Evolutionary conservation across 768 basidiomycete species (phyloP).

Genomic region (Boletus patriciae): DNA sequence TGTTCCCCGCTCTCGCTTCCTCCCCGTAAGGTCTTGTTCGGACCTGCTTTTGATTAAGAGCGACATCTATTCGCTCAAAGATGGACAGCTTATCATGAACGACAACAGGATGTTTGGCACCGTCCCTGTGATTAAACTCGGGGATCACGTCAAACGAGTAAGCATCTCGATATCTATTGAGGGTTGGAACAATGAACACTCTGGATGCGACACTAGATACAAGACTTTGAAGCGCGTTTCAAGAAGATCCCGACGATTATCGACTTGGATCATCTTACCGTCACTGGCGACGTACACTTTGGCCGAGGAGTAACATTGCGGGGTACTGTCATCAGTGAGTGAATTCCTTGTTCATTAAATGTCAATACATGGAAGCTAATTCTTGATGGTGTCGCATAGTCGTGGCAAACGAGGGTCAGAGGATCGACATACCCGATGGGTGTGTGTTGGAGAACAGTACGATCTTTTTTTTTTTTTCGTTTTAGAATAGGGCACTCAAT

Average conservation of each 20-base stretch:
- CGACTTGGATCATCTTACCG: conserved; percentile 93
- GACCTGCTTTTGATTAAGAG: conserved; percentile 88
- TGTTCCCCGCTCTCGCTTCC: conserved; percentile 91
- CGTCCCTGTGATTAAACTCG: conserved; percentile 95
- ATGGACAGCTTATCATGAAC: conserved; percentile 87
- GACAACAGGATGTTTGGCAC: conserved; percentile 78
- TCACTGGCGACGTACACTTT: conserved; percentile 89
- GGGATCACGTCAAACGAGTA: conserved; percentile 96
- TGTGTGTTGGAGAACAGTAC: conserved; percentile 72
- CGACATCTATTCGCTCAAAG: conserved; percentile 87
- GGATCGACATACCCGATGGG: conserved; percentile 83
- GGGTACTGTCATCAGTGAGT: conserved; percentile 81
- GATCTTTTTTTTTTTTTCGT: not conserved
- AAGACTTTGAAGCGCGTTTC: conserved; percentile 92
- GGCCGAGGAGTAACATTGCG: conserved; percentile 83
- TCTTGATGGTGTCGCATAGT: conserved; percentile 34
- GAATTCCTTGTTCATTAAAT: not conserved
- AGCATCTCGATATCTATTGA: not conserved
- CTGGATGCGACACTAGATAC: conserved; percentile 47
- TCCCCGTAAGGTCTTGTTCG: conserved; percentile 88
- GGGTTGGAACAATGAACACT: not conserved
- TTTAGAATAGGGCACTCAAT: not conserved
- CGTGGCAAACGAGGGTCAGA: conserved; percentile 78
- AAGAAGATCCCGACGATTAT: conserved; percentile 89
- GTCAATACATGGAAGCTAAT: not conserved